Evolutionary conservation across 2,329 filamentous ascomycete genomes (phyloP), one percentile per base, ranked within the genome.

Genomic region (Trichoderma gracile): DNA sequence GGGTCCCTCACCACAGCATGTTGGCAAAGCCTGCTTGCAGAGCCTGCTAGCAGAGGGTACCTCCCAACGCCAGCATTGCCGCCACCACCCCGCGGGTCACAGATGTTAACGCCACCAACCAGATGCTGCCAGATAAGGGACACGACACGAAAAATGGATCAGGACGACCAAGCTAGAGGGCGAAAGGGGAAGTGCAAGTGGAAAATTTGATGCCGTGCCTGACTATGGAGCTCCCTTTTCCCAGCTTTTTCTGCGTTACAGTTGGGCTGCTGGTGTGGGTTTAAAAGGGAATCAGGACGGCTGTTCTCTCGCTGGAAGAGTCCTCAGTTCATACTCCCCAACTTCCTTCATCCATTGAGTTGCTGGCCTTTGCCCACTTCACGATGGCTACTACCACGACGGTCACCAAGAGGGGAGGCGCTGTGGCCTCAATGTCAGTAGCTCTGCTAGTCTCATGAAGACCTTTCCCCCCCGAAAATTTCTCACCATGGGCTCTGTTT

Each of bases 201-300:
- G 59, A 62, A 62, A 62, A 62, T 62, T 62, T 62, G 59, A 62
- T 54, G 42, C 59, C 47, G 47, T 62, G 59, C 47, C 59, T 45
- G 59, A 62, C 59, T 62, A 62, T 62, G 59, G 59, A 62, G 43
- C 59, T 53, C 59, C 59, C 59, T 27, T 62, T 30, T 54, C 38
- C 33, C 40, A n/a, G 30, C 53, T 54, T 40, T 54, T 54, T 53
- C 40, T 54, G 47, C 49, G 40, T 62, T 62, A 61, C 10, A 45
- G 58, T 47, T 61, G 47, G 57, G 57, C 25, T 43, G 47, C 30
- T 38, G 33, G 23, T 38, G 58, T 53, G 59, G 59, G 40, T 45
- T 62, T 54, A 54, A 54, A 62, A 54, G 33, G 59, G 25, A 46
- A 46, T 38, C 42, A n/a, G 19, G 25, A 46, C 47, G 10, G 43